phyloP scores from a whole-genome alignment of 2,329 filamentous ascomycete species.

The Penicillium decumbens region DNA sequence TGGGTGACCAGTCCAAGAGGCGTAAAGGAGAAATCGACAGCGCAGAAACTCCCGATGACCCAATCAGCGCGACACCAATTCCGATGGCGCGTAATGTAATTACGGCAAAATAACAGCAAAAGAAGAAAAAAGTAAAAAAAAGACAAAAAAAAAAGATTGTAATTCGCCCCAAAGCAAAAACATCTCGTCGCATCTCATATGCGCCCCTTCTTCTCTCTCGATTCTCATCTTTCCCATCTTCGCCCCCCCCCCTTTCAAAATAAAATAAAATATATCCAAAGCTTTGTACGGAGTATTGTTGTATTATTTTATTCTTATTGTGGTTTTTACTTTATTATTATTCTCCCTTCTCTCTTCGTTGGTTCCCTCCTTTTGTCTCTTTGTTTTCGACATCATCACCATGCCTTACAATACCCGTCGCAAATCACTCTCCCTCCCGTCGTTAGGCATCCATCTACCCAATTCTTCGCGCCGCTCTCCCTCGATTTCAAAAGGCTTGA shows the following conservation, averaged over 20 bases:
- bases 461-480: conserved; percentile 56
- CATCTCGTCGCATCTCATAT: conserved; percentile 22
- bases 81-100: conserved; percentile 12
- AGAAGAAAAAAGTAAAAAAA: conserved; percentile 12
- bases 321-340: conserved; percentile 15
- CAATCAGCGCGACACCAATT: conserved; percentile 26
- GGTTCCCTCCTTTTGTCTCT: conserved; percentile 7
- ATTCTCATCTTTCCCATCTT: conserved; percentile 1
- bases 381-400: conserved; percentile 26
- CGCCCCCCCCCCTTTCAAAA: conserved; percentile 13
- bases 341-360: conserved; percentile 13
- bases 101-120: conserved; percentile 1
- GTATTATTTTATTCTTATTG: conserved; percentile 12
- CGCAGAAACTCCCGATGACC: conserved; percentile 9
- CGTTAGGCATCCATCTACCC: conserved; percentile 82
- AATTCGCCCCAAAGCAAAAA: conserved; percentile 15
- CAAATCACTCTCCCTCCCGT: conserved; percentile 89
- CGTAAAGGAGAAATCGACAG: conserved; percentile 5
- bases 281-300: neutral
- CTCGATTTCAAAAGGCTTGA: conserved; percentile 58
- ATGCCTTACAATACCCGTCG: conserved; percentile 97
- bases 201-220: conserved; percentile 10
- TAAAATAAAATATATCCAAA: neutral
- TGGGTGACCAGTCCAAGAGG: neutral
- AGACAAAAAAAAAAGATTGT: conserved; percentile 8